Evolutionary conservation across 768 basidiomycete genomes (phyloP).

Genomic region (Podaxis pistillaris): DNA sequence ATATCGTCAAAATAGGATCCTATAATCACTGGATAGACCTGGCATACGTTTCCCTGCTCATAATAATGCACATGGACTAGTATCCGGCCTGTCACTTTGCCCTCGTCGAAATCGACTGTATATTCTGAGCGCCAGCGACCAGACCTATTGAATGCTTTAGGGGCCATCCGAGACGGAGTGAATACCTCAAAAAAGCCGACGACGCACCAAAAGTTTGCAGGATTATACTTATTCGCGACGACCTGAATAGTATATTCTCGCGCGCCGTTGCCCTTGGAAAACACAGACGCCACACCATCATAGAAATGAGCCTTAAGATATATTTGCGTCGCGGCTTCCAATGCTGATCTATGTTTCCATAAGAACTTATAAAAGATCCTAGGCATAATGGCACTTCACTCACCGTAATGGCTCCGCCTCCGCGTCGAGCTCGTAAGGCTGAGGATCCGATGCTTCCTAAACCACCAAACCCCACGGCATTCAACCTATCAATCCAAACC

Average conservation of each 20-base stretch:
- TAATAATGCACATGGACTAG: conserved; percentile 93
- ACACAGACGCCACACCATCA: conserved; percentile 75
- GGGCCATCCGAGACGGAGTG: background rate
- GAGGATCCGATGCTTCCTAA: conserved; percentile 78
- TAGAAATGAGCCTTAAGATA: conserved; percentile 84
- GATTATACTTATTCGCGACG: conserved; percentile 96
- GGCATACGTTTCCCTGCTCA: conserved; percentile 89
- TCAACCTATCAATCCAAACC: background rate
- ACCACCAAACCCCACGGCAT: conserved; percentile 15
- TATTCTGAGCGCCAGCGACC: conserved; percentile 95
- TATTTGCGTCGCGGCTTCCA: conserved; percentile 63
- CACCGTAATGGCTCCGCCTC: conserved; percentile 80
- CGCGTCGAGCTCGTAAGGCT: conserved; percentile 56
- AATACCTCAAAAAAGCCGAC: background rate
- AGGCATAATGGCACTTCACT: conserved; percentile 13
- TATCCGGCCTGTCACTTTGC: conserved; percentile 68
- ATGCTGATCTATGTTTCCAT: conserved; percentile 49
- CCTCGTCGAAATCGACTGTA: conserved; percentile 61
- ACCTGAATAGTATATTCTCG: conserved; percentile 69
- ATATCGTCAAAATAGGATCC: background rate
- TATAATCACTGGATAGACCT: background rate
- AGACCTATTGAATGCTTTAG: conserved; percentile 53
- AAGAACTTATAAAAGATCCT: background rate
- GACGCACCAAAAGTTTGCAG: conserved; percentile 83
- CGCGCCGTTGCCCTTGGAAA: conserved; percentile 46